These are phyloP conservation scores for Clonostachys rosea DNA, from an alignment of 2,329 filamentous ascomycete genomes.

Conservation along the genomic window DNA sequence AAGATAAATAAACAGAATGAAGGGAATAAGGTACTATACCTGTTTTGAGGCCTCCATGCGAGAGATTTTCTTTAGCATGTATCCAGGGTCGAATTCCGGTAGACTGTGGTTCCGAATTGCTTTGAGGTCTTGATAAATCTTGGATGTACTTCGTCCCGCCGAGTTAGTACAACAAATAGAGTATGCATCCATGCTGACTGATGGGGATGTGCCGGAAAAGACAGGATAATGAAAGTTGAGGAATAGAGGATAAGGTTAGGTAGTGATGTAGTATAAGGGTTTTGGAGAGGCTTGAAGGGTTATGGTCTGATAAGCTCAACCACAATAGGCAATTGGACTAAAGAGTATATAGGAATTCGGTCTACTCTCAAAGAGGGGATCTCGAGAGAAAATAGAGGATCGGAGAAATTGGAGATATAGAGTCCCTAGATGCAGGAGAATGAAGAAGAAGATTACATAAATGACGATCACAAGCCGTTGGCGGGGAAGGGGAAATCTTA, in stretches of 20 bases:
- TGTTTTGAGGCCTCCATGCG: conserved; percentile 25
- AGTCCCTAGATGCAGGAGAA: no score
- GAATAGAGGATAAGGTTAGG: not conserved
- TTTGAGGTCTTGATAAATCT: conserved; percentile 44
- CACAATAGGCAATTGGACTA: no score
- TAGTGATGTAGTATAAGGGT: not conserved
- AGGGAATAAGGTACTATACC: conserved; percentile 17
- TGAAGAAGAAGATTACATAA: no score
- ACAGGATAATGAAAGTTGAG: not conserved
- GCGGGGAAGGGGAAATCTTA: no score
- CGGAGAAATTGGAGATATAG: no score
- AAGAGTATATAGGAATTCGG: no score
- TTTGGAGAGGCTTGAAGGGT: no score
- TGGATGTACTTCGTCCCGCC: conserved; percentile 34
- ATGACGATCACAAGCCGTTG: no score
- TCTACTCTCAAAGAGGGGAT: no score
- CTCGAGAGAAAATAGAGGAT: no score
- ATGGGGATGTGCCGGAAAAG: no score
- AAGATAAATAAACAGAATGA: not conserved
- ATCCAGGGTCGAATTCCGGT: conserved; percentile 21
- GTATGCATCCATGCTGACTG: conserved; percentile 43
- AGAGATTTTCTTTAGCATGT: conserved; percentile 16
- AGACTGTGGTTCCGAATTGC: conserved; percentile 29
- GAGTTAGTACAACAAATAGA: conserved; percentile 42
- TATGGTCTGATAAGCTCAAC: no score